Conservation (phyloP, 2,329 filamentous ascomycete genomes). For the Metarhizium guizhouense region DNA sequence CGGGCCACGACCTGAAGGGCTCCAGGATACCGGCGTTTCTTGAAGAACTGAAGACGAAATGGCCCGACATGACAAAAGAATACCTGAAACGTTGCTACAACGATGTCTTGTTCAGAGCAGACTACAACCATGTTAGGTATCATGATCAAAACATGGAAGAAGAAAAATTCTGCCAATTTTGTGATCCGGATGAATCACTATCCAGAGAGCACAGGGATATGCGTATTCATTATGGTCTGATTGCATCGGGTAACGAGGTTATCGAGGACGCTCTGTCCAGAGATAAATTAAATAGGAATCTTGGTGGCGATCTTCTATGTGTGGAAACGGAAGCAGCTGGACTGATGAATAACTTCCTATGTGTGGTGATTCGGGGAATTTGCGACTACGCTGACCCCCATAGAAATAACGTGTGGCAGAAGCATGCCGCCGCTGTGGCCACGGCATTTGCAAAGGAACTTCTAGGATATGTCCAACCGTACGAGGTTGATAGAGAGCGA, state of each 20-base stretch:
- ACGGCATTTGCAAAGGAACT: constrained; percentile 21
- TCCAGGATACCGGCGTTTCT: no score
- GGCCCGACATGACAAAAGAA: no score
- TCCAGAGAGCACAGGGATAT: not conserved
- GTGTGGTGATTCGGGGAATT: constrained; percentile 24
- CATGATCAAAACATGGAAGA: not conserved
- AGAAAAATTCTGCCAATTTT: not conserved
- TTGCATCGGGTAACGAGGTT: not conserved
- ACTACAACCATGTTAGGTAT: no score
- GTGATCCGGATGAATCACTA: not conserved
- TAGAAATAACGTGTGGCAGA: constrained; percentile 21
- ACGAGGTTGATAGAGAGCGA: constrained; percentile 8
- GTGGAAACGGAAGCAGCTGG: constrained; percentile 22
- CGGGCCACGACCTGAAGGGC: no score
- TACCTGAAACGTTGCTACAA: no score
- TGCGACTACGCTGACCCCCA: constrained; percentile 26
- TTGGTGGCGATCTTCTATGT: not conserved
- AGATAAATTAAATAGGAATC: constrained; percentile 14
- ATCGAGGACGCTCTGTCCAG: not conserved
- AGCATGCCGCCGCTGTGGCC: constrained; percentile 19
- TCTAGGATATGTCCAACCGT: constrained; percentile 8
- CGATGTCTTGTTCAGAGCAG: no score
- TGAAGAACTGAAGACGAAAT: no score
- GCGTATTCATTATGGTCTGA: not conserved
- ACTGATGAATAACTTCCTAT: constrained; percentile 19